Percentiles rank a stretch among this genome's conserved stretches.
phyloP scores from a whole-genome alignment of 2,329 filamentous ascomycete genomes.

The Phyllosticta citrichinensis region DNA sequence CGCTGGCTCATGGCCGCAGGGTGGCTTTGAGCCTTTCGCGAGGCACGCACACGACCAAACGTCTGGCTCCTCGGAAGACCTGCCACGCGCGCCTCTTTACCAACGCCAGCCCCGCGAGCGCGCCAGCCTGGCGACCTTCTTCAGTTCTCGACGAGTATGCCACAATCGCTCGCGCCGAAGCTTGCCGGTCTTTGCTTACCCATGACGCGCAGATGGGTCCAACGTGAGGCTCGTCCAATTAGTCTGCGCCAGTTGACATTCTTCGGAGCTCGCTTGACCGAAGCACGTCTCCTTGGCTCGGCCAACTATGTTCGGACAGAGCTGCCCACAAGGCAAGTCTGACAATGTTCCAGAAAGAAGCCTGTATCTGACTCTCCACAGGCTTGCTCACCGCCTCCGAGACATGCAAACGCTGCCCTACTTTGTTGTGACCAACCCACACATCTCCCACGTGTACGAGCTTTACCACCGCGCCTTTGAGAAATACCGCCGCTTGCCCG shows the following conservation, averaged over 20 bases:
- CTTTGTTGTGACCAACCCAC: constrained; percentile 87
- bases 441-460: constrained; percentile 92
- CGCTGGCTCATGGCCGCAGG: not conserved
- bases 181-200: constrained; percentile 11
- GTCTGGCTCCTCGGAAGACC: not conserved
- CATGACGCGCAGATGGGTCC: constrained; percentile 63
- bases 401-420: constrained; percentile 97
- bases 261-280: constrained; percentile 87
- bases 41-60: not conserved
- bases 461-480: constrained; percentile 97
- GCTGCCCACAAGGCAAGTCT: constrained; percentile 64
- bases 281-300: constrained; percentile 79
- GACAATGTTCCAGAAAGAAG: not conserved
- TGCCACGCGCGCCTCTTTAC: not conserved
- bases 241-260: constrained; percentile 94
- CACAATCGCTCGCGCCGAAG: not conserved
- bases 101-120: constrained; percentile 14
- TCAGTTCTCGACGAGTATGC: constrained; percentile 50
- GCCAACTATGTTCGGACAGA: constrained; percentile 97
- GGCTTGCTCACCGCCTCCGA: constrained; percentile 84
- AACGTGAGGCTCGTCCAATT: constrained; percentile 86
- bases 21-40: not conserved
- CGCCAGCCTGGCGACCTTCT: constrained; percentile 49
- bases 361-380: constrained; percentile 25
- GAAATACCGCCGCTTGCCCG: constrained; percentile 69